A percentile compares a stretch with the other conserved stretches of the same genome.
phyloP scores from a whole-genome alignment of 73 alveolate genomes.

The Paramecium sexaurelia region DNA sequence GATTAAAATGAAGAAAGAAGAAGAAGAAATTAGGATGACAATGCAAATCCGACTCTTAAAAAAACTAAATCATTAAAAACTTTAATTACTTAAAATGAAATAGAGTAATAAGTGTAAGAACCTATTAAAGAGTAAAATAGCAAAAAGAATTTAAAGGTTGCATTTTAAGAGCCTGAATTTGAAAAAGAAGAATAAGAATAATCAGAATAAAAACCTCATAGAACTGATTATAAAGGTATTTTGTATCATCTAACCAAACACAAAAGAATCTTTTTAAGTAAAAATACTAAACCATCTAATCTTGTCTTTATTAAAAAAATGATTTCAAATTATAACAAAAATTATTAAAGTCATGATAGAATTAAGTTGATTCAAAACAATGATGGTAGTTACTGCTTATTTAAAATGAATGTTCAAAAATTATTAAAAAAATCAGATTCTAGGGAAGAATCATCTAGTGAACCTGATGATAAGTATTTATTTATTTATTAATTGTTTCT shows the following conservation, averaged over 20 bases:
- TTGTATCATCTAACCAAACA: constrained; percentile 20
- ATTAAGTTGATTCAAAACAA: background rate
- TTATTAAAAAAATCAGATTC: background rate
- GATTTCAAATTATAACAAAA: constrained; percentile 28
- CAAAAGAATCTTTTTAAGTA: constrained; percentile 18
- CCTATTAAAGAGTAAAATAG: background rate
- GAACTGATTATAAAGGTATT: constrained; percentile 57
- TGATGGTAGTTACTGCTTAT: constrained; percentile 50
- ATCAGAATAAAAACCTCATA: constrained; percentile 22
- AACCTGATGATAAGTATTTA: background rate
- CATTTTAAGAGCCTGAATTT: background rate
- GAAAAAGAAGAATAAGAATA: background rate
- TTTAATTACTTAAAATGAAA: background rate
- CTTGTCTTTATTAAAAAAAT: background rate
- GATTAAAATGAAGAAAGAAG: constrained; percentile 44
- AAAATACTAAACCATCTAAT: constrained; percentile 42
- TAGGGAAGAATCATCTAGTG: background rate
- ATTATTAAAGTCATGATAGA: constrained; percentile 36
- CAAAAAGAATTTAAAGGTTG: background rate
- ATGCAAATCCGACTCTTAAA: background rate
- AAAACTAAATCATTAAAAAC: constrained; percentile 34
- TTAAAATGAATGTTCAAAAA: background rate
- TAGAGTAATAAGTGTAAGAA: background rate
- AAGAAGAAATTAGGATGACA: constrained; percentile 34
- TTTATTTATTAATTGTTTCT: background rate